phyloP scores from a whole-genome alignment of 2,329 filamentous ascomycete genomes.

The Ceratocystiopsis minuta region DNA sequence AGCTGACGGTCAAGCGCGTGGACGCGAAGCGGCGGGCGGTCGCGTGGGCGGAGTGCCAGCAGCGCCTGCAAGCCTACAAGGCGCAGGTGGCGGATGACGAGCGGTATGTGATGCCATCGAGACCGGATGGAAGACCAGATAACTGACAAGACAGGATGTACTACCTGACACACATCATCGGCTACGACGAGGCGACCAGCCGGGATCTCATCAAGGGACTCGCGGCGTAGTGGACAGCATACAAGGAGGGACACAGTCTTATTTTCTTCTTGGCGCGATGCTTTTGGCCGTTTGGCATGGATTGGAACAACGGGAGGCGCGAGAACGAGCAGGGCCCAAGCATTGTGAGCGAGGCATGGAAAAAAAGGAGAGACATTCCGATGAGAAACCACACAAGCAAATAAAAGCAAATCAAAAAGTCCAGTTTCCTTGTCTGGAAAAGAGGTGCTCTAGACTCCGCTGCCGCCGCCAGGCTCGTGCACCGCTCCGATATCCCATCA shows the following conservation, averaged over 20 bases:
- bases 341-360: too few relatives aligned
- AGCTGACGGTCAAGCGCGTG: slow-evolving; percentile 69
- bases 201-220: slow-evolving; percentile 24
- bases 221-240: too few relatives aligned
- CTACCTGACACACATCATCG: slow-evolving; percentile 33
- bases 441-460: too few relatives aligned
- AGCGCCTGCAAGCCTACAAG: slow-evolving; percentile 56
- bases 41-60: slow-evolving; percentile 56
- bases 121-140: not conserved
- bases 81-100: slow-evolving; percentile 50
- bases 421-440: too few relatives aligned
- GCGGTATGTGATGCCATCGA: slow-evolving; percentile 34
- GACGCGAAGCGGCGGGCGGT: slow-evolving; percentile 44
- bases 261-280: not conserved
- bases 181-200: slow-evolving; percentile 35
- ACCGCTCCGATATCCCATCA: too few relatives aligned
- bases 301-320: too few relatives aligned
- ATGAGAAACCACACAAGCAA: too few relatives aligned
- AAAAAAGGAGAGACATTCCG: too few relatives aligned
- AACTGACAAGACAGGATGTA: slow-evolving; percentile 21
- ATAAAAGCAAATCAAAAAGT: too few relatives aligned
- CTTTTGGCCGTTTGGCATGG: not conserved
- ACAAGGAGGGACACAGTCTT: not conserved
- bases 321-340: too few relatives aligned
- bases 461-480: too few relatives aligned